A percentile compares a stretch with the other conserved stretches of the same genome.
These are phyloP conservation scores for Pouteria glomerata DNA, from an alignment of 148 eudicot species.

Conservation along the genomic window DNA sequence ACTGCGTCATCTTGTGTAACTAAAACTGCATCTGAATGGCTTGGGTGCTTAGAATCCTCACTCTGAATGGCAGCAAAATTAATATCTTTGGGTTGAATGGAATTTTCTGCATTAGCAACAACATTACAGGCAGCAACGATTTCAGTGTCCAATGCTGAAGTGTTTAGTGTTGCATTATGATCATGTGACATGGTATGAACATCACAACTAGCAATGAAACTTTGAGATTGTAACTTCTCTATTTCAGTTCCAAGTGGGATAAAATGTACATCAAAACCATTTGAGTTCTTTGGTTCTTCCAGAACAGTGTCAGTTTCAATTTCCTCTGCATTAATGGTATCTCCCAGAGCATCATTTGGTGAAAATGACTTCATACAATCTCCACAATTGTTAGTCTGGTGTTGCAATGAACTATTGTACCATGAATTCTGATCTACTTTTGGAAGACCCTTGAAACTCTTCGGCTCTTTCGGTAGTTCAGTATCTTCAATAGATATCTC, in stretches of 20 bases:
- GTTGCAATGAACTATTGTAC: constrained; percentile 10
- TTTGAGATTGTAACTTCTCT: constrained; percentile 18
- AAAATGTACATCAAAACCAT: constrained; percentile 16
- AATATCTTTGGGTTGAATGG: constrained; percentile 14
- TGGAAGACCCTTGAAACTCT: constrained; percentile 6
- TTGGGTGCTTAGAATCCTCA: constrained; percentile 10
- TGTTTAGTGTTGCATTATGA: constrained; percentile 1
- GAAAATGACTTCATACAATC: constrained; percentile 10
- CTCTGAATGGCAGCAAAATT: constrained; percentile 6
- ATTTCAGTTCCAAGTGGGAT: constrained; percentile 14
- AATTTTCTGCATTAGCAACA: constrained; percentile 14
- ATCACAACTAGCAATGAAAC: constrained; percentile 15
- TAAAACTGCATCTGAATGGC: constrained; percentile 8
- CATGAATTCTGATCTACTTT: constrained; percentile 11
- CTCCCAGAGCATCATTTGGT: constrained; percentile 13
- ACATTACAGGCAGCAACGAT: constrained; percentile 11
- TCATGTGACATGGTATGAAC: constrained; percentile 15
- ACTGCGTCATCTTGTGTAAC: constrained; percentile 18
- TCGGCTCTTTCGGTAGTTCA: constrained; percentile 15
- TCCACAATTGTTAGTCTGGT: constrained; percentile 15
- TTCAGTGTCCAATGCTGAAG: constrained; percentile 13
- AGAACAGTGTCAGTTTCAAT: constrained; percentile 1
- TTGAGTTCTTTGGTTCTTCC: constrained; percentile 21
- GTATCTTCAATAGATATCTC: constrained; percentile 10
- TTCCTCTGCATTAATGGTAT: constrained; percentile 16